These are phyloP conservation scores for Plasmodium chabaudi DNA, from an alignment of 169 alveolate genomes.

Conservation along the genomic window DNA sequence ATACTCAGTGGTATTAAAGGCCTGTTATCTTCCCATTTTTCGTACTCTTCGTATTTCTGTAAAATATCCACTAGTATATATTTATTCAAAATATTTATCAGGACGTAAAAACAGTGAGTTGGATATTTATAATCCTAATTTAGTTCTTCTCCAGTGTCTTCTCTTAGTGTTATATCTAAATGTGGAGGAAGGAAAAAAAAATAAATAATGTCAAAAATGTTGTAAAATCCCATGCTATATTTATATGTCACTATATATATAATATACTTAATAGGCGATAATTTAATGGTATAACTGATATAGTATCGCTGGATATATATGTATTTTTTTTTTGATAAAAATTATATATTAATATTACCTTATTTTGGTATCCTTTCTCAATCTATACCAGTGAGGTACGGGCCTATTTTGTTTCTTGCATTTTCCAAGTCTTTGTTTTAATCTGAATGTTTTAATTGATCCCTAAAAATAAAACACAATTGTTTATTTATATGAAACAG, in stretches of 20 bases:
- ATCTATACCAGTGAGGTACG: slow-evolving; percentile 97
- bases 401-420: slow-evolving; percentile 96
- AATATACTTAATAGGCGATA: no score
- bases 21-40: no score
- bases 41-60: no score
- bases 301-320: no score
- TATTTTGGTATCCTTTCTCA: slow-evolving; percentile 93
- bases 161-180: slow-evolving; percentile 95
- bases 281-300: no score
- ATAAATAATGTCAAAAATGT: neutral
- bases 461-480: slow-evolving; percentile 85
- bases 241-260: neutral
- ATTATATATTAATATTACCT: slow-evolving; percentile 84
- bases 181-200: neutral
- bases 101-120: slow-evolving; percentile 2
- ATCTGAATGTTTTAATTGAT: slow-evolving; percentile 91
- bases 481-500: slow-evolving; percentile 4
- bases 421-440: slow-evolving; percentile 94
- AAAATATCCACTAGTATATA: no score
- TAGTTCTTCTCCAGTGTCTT: slow-evolving; percentile 98
- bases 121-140: slow-evolving; percentile 91
- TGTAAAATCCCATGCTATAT: no score
- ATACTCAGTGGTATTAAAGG: no score
- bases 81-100: neutral
- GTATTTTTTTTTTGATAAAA: neutral